A percentile compares a stretch with the other conserved stretches of the same genome.
Conservation (phyloP, 495 filamentous ascomycete genomes). For the Amphirosellinia nigrospora region DNA sequence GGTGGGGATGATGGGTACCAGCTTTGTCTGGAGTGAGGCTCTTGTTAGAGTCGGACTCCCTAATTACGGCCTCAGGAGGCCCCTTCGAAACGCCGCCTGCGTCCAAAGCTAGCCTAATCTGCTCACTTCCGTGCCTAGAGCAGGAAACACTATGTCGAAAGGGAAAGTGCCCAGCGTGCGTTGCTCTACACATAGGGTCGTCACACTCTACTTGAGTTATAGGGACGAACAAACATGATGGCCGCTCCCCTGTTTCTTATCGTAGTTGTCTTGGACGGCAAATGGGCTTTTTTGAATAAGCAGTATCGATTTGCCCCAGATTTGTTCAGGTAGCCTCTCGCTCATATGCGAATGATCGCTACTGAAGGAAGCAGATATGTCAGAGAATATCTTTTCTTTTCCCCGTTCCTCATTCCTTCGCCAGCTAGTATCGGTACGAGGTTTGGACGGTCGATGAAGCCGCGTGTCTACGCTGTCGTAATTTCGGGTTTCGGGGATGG, state of each 20-base stretch:
- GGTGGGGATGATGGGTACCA: slow-evolving; percentile 25
- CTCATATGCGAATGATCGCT: background rate
- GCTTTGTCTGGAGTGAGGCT: background rate
- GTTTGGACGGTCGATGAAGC: background rate
- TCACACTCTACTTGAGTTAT: slow-evolving; percentile 32
- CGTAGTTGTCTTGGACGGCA: slow-evolving; percentile 16
- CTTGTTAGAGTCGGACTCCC: background rate
- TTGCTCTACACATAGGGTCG: slow-evolving; percentile 39
- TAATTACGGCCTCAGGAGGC: background rate
- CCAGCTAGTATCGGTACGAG: slow-evolving; percentile 1
- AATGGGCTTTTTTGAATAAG: slow-evolving; percentile 26
- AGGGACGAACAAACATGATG: background rate
- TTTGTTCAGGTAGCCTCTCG: background rate
- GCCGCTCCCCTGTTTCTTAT: background rate
- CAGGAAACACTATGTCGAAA: slow-evolving; percentile 41
- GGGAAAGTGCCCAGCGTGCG: slow-evolving; percentile 41
- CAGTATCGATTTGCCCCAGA: background rate
- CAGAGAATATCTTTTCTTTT: background rate
- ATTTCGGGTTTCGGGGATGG: background rate
- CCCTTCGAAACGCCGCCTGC: background rate
- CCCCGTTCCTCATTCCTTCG: background rate
- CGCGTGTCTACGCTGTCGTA: background rate
- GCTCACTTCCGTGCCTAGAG: slow-evolving; percentile 3
- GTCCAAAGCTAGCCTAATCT: background rate
- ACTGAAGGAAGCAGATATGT: background rate